A percentile compares a stretch with the other conserved stretches of the same genome.
These are phyloP conservation scores for Geotrichum candidum DNA, from an alignment of 1,139 yeast species.

Conservation along the genomic window DNA sequence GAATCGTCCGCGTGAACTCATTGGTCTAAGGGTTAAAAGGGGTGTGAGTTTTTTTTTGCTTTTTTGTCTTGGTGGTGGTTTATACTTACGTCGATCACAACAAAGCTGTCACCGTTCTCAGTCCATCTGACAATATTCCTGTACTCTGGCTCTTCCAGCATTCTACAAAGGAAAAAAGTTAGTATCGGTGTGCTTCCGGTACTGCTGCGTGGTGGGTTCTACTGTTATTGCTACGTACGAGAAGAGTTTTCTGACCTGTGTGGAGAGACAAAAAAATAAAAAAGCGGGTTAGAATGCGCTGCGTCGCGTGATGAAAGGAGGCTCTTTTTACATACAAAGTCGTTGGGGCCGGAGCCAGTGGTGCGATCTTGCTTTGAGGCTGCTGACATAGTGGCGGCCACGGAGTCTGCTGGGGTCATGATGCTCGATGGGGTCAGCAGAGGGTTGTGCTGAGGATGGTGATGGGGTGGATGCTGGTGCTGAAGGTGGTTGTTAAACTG, in stretches of 20 bases:
- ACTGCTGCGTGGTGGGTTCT: background rate
- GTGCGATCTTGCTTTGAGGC: background rate
- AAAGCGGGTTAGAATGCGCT: background rate
- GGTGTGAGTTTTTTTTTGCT: background rate
- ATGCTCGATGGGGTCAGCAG: background rate
- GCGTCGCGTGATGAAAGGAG: background rate
- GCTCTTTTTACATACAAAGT: conserved; percentile 21
- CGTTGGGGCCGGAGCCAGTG: conserved; percentile 19
- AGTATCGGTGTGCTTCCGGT: background rate
- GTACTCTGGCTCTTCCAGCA: conserved; percentile 77
- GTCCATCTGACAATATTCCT: conserved; percentile 80
- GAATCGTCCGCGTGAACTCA: conserved; percentile 76
- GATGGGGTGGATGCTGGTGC: background rate
- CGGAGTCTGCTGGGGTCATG: background rate
- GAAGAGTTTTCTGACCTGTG: conserved; percentile 25
- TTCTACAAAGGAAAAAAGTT: conserved; percentile 39
- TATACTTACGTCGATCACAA: conserved; percentile 56
- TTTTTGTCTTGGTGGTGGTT: background rate
- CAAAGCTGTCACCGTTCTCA: conserved; percentile 72
- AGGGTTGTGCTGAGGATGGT: background rate
- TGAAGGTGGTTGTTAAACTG: background rate
- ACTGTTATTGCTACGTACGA: conserved; percentile 18
- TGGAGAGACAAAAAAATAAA: background rate
- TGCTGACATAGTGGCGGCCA: background rate
- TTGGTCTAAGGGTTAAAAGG: conserved; percentile 42